Base-by-base conservation (phyloP, 345 rosid species). In the Carallia brachiata region DNA sequence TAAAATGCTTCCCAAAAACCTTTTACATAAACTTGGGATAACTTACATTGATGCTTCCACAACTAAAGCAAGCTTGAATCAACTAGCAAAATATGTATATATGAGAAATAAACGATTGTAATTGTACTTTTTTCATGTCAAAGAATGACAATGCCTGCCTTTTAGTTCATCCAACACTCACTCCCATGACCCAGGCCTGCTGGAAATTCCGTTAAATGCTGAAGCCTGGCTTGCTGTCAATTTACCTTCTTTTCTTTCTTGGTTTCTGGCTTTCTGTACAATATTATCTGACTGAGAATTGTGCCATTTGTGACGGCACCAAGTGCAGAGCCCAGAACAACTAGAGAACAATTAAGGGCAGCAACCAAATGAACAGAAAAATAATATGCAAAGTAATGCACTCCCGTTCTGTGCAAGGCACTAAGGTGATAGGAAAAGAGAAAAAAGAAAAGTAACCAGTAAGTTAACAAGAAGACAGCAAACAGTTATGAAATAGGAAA, bases 241-340 rank as follows among this genome's bases (percentile, higher is more conserved):
- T 79, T 19, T 32, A 37, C 70, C 73, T 83, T 82, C 74, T 77
- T 75, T 68, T 75, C 86, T 18, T 59, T 77, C 65, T 77, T 71
- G 4, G 69, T 73, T 8, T 52, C 68, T 2, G 73, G 57, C 59
- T 74, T 80, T 31, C 23, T 71, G 70, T 80, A 77, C 5, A 80
- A 47, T 10, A 75, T 23, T 53, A 83, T 83, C 72, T 83, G 86
- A 60, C 79, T 74, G 56, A 80, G 77, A 75, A 80, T 75, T 19
- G 80, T 83, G 28, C 86, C 80, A 31, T 83, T 75, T 5, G 78
- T 70, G 36, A 75, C 23, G 32, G 77, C 61, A 12, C 83, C 77
- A 50, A 80, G 71, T 52, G 71, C 68, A 32, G 86, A 79, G 60
- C 86, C 86, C 84, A 80, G n/a, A 67, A 87, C 63, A 78, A 93